Percentiles rank a stretch among this genome's conserved stretches.
phyloP scores from a whole-genome alignment of 2,329 filamentous ascomycete genomes.

The Fusarium verticillioides region DNA sequence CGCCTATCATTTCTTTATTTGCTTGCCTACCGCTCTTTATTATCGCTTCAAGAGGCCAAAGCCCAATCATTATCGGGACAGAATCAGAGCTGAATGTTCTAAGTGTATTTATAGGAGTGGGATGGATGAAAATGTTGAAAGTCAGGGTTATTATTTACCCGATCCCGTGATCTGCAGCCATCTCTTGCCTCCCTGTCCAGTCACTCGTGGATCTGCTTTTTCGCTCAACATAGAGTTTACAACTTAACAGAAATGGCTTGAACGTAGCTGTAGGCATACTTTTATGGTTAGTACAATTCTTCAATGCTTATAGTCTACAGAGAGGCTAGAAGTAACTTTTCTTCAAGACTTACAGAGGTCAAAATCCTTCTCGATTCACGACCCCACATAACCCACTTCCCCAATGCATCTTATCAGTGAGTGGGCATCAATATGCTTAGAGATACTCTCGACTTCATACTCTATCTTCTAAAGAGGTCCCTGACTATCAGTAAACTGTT shows the following conservation, averaged over 20 bases:
- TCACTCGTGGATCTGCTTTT: not conserved
- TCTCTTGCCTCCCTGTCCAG: too few relatives aligned
- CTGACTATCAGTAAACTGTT: not conserved
- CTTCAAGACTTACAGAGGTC: rapidly evolving
- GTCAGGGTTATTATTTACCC: rapidly evolving
- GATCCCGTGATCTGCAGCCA: not conserved
- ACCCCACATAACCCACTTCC: not conserved
- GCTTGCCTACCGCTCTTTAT: not conserved
- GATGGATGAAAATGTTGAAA: not conserved
- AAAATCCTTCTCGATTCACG: not conserved
- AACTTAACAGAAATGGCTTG: rapidly evolving
- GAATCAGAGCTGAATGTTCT: not conserved
- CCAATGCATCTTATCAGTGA: not conserved
- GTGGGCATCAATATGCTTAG: not conserved
- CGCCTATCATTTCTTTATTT: not conserved
- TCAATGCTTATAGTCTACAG: rapidly evolving
- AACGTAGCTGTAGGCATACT: not conserved
- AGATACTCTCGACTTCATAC: not conserved
- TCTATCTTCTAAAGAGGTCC: rapidly evolving
- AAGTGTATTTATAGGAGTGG: not conserved
- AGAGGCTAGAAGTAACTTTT: not conserved
- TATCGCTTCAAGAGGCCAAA: not conserved
- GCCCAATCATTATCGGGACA: not conserved
- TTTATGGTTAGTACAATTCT: rapidly evolving
- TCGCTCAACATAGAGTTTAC: rapidly evolving